Evolutionary conservation across 228 moss, liverwort and hornwort genomes (phyloP).

Genomic region (Sphagnum fallax): DNA sequence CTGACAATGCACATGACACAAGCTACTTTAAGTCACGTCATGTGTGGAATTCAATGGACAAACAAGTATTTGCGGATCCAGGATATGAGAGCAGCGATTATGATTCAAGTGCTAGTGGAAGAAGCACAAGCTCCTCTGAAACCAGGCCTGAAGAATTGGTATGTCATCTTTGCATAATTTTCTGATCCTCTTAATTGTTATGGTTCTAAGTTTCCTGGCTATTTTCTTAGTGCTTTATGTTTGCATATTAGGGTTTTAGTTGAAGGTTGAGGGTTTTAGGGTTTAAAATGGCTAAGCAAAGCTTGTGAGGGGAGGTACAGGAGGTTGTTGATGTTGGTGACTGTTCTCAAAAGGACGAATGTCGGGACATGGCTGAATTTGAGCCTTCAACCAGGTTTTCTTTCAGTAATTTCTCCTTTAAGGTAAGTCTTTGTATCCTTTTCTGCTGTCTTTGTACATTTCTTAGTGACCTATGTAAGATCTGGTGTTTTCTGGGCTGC

Average conservation of each 20-base stretch:
- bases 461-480: no score
- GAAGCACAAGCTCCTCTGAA: constrained; percentile 81
- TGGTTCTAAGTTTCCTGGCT: no score
- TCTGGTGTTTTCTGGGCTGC: no score
- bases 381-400: constrained; percentile 64
- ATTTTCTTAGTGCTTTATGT: no score
- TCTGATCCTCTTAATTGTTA: no score
- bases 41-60: constrained; percentile 68
- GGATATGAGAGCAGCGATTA: constrained; percentile 70
- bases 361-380: constrained; percentile 77
- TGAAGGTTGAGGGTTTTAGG: no score
- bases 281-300: no score
- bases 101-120: constrained; percentile 74
- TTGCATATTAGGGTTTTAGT: no score
- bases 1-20: constrained; percentile 87
- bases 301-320: constrained; percentile 12
- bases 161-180: constrained; percentile 6
- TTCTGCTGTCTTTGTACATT: not conserved
- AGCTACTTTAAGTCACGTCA: constrained; percentile 89
- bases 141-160: constrained; percentile 86
- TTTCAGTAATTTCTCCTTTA: constrained; percentile 98
- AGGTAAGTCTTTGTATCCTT: constrained; percentile 33
- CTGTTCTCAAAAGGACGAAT: constrained; percentile 70
- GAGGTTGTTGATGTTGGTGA: constrained; percentile 37
- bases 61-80: constrained; percentile 48